A percentile compares a stretch with the other conserved stretches of the same genome.
Conservation (phyloP, 371 early-diverging fungal genomes). For the Mucor ambiguus region DNA sequence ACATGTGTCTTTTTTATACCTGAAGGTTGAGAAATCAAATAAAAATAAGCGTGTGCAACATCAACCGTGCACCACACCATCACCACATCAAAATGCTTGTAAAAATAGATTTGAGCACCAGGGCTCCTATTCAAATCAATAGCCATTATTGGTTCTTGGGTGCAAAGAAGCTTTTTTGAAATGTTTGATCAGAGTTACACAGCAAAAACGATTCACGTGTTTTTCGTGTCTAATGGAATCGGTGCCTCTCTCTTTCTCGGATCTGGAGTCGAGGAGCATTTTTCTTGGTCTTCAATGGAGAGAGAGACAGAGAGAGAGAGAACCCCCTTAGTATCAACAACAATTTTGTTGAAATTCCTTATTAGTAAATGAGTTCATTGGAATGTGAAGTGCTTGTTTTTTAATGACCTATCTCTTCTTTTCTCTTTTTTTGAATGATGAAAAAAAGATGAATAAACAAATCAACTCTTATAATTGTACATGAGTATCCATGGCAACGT, state of each 20-base stretch:
- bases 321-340: neutral
- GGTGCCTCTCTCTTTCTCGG: neutral
- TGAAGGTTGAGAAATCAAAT: neutral
- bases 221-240: neutral
- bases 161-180: neutral
- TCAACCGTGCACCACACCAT: constrained; percentile 19
- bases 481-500: no score
- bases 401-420: neutral
- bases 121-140: neutral
- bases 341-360: neutral
- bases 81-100: neutral
- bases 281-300: neutral
- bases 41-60: constrained; percentile 16
- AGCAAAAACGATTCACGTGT: neutral
- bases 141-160: neutral
- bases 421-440: neutral
- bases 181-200: neutral
- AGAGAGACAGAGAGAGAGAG: neutral
- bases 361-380: constrained; percentile 4
- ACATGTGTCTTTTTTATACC: neutral
- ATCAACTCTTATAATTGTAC: neutral
- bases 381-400: neutral
- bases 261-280: neutral
- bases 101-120: neutral
- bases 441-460: neutral